These are phyloP conservation scores for Pseudogymnoascus sp. DNA, from an alignment of 2,329 filamentous ascomycete species.

Conservation along the genomic window DNA sequence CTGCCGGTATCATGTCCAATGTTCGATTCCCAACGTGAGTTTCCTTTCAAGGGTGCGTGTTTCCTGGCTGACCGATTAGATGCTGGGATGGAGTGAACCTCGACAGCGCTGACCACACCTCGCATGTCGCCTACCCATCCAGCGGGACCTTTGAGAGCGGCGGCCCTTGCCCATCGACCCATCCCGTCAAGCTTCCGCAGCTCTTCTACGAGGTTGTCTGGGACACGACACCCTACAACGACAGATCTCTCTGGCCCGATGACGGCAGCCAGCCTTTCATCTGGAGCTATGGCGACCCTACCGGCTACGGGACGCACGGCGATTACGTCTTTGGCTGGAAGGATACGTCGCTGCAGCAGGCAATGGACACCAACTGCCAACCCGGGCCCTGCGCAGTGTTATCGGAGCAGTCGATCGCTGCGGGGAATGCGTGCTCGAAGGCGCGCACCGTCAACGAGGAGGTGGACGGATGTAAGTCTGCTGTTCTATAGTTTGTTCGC, in stretches of 20 bases:
- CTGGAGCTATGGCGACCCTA: constrained; percentile 37
- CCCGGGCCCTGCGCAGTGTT: constrained; percentile 40
- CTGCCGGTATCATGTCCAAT: constrained; percentile 28
- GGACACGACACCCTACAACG: constrained; percentile 36
- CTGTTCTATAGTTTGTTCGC: neutral
- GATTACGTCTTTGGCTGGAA: constrained; percentile 48
- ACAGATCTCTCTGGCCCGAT: constrained; percentile 37
- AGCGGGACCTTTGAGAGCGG: constrained; percentile 18
- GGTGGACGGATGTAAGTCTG: constrained; percentile 41
- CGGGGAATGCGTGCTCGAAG: constrained; percentile 41
- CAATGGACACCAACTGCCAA: constrained; percentile 41
- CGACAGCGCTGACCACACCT: constrained; percentile 19
- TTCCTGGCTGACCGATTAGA: constrained; percentile 1
- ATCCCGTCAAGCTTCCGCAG: constrained; percentile 41
- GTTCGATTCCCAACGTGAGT: constrained; percentile 26
- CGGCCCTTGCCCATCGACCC: constrained; percentile 23
- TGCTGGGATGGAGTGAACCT: constrained; percentile 24
- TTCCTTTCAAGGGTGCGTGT: neutral
- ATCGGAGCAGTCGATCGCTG: constrained; percentile 37
- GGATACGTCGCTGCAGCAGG: constrained; percentile 40
- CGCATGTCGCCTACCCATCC: constrained; percentile 24
- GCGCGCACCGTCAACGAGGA: constrained; percentile 41
- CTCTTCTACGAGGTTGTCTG: constrained; percentile 44
- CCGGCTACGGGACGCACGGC: constrained; percentile 41
- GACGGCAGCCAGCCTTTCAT: constrained; percentile 37